These are phyloP conservation scores for Pyrenula aspistea DNA, from an alignment of 495 filamentous ascomycete species.

Conservation along the genomic window DNA sequence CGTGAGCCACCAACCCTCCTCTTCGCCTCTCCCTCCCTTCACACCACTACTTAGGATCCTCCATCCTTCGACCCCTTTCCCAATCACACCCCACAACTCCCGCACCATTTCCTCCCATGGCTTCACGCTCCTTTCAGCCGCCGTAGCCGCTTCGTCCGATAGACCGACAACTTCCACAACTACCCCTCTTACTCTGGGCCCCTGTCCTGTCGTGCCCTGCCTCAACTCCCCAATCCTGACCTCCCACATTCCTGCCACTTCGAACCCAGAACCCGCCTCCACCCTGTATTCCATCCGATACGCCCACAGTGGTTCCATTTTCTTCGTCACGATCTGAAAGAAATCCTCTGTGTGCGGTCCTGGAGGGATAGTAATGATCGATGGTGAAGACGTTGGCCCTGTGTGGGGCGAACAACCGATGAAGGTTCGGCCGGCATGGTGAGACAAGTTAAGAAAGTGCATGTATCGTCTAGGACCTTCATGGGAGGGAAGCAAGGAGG, in stretches of 20 bases:
- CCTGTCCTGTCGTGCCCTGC: neutral
- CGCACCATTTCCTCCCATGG: neutral
- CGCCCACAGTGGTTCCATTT: neutral
- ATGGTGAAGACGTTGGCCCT: neutral
- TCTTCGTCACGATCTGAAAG: neutral
- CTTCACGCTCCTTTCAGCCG: neutral
- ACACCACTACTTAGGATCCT: neutral
- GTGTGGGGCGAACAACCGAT: neutral
- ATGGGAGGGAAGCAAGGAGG: conserved; percentile 25
- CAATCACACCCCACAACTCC: neutral
- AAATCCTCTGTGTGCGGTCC: neutral
- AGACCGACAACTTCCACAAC: neutral
- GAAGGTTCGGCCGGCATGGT: conserved; percentile 14
- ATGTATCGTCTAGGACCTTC: conserved; percentile 24
- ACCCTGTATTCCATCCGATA: neutral
- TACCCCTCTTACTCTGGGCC: neutral
- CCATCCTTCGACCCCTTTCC: neutral
- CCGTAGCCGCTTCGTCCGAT: neutral
- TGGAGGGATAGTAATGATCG: neutral
- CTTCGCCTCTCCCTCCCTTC: neutral
- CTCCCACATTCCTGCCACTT: neutral
- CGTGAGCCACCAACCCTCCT: neutral
- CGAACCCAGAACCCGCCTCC: neutral
- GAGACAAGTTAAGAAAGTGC: conserved; percentile 31
- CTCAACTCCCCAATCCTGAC: neutral